Base-by-base conservation (phyloP, 2,329 filamentous ascomycete species). In the Ceratocystis albifundus region DNA sequence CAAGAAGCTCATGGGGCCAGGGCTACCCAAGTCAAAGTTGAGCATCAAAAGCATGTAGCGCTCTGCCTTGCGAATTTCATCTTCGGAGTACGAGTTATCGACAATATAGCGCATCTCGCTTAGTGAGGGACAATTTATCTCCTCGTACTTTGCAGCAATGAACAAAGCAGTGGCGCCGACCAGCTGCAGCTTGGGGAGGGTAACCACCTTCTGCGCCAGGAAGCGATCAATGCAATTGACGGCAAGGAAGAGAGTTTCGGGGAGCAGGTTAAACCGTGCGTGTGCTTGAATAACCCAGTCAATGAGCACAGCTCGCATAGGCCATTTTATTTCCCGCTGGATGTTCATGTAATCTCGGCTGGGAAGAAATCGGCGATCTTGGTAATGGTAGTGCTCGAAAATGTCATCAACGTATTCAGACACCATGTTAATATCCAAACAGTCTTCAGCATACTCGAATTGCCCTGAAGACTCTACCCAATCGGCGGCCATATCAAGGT, bases 101-200 rank as follows among this genome's bases (percentile, higher is more conserved):
- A 99, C 94, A 93, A 99, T 97, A 80, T 93, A 97, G 68, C 96
- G 89, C 72, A 99, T 96, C 79, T 99, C 94, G 69, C 88, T 84
- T 25, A 99, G 86, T 0, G 93, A 96, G 28, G 92, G 94, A 75
- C 92, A 96, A 76, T 96, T 96, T 79, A 99, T 96, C 78, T 99
- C 94, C 76, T 99, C 94, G 74, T 96, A 99, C 77, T 99, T 99
- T 71, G 94, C 89, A 12, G 94, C 94, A 68, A 99, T 87, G 72
- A 97, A 92, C 70, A 99, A 88, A 30, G 94, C 94, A 3, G 94
- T 97, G 25, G 94, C 93, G 61, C 94, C 94, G 64, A 97, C 94
- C 17, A 99, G 84, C 78, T 99, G 94, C 59, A 99, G 82, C 78
- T 97, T 97, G 69, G 88, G 89, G 15, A 97, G 83, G 1, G 94